Evolutionary conservation across 2,329 filamentous ascomycete genomes (phyloP).

Genomic region (Colletotrichum sp.): DNA sequence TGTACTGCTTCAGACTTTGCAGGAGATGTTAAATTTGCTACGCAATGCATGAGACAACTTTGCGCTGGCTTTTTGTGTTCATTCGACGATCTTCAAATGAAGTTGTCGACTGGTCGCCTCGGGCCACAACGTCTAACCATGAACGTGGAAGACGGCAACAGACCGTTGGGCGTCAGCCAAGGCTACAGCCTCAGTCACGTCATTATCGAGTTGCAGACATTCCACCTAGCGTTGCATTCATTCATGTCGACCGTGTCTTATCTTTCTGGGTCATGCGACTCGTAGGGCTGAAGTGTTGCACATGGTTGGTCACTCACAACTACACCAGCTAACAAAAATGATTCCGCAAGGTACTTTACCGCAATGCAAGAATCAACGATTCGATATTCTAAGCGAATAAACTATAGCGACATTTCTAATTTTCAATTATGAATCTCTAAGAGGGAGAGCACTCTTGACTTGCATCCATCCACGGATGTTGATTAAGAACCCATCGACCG

Average conservation of each 20-base stretch:
- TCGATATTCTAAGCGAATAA: no score
- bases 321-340: neutral
- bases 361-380: neutral
- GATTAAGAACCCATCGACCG: neutral
- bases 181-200: neutral
- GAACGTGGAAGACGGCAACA: neutral
- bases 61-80: neutral
- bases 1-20: neutral
- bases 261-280: neutral
- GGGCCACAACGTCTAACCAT: neutral
- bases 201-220: neutral
- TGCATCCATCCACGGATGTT: neutral
- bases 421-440: neutral
- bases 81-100: neutral
- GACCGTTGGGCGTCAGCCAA: neutral
- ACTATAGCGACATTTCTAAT: no score
- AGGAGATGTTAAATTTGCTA: neutral
- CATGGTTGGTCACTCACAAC: neutral
- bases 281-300: neutral
- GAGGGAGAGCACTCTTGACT: rapidly evolving
- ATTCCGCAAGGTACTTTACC: neutral
- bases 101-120: neutral
- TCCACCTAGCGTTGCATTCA: neutral
- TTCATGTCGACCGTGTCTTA: neutral
- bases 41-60: neutral